Conservation (phyloP, 768 basidiomycete species). For the Psilocybe tampanensis region DNA sequence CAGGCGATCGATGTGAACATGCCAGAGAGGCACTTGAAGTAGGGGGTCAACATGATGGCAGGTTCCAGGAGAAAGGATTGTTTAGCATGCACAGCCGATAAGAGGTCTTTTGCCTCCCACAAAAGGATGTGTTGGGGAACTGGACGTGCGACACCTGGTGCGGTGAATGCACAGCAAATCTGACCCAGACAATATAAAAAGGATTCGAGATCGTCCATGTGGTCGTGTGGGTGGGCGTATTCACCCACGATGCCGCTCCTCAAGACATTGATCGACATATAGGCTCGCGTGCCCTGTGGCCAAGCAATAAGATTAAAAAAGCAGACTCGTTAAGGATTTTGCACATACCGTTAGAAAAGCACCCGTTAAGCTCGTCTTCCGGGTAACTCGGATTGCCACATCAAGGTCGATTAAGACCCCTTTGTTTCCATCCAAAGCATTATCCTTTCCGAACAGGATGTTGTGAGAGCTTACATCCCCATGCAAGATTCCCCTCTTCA, state of each 20-base stretch:
- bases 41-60: too few relatives aligned
- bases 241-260: neutral
- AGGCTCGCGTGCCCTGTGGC: neutral
- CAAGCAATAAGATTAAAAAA: neutral
- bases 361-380: neutral
- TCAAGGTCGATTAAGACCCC: too few relatives aligned
- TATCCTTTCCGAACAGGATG: constrained; percentile 16
- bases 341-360: neutral
- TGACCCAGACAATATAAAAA: neutral
- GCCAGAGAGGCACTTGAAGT: too few relatives aligned
- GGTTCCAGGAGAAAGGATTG: too few relatives aligned
- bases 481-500: constrained; percentile 21
- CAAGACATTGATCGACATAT: neutral
- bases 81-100: too few relatives aligned
- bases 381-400: too few relatives aligned
- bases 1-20: too few relatives aligned
- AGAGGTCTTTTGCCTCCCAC: too few relatives aligned
- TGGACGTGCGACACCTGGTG: too few relatives aligned
- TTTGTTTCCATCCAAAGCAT: neutral
- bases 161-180: too few relatives aligned
- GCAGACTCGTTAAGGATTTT: neutral
- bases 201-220: neutral
- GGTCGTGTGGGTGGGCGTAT: neutral
- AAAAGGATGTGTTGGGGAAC: neutral
- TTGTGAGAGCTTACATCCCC: constrained; percentile 29